These are phyloP conservation scores for Yamadazyma phyllophila DNA, from an alignment of 805 yeast genomes.

Conservation along the genomic window DNA sequence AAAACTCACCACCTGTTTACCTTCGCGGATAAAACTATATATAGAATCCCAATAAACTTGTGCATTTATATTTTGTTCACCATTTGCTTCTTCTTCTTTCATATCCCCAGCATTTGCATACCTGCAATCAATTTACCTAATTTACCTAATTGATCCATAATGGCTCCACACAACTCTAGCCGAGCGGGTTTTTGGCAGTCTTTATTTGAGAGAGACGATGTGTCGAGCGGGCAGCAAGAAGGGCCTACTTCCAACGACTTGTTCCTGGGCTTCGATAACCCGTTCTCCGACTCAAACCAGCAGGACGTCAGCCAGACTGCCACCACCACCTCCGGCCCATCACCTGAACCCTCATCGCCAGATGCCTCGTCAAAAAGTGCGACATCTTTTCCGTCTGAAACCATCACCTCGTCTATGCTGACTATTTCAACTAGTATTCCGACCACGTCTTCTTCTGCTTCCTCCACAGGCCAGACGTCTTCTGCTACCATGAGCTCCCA, in stretches of 20 bases:
- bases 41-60: neutral
- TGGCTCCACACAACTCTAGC: too few species aligned
- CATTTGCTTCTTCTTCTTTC: neutral
- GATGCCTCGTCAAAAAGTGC: constrained; percentile 5
- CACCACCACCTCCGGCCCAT: neutral
- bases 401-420: constrained; percentile 4
- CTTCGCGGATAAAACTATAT: neutral
- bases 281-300: too few species aligned
- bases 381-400: neutral
- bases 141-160: too few species aligned
- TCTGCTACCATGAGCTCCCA: neutral
- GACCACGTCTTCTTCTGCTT: neutral
- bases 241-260: too few species aligned
- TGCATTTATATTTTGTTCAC: too few species aligned
- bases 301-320: too few species aligned
- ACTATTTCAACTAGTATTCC: neutral
- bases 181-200: too few species aligned
- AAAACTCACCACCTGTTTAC: neutral
- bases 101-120: neutral
- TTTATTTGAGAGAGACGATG: too few species aligned
- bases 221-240: too few species aligned
- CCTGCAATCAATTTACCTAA: too few species aligned
- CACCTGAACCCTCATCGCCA: constrained; percentile 2
- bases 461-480: neutral
- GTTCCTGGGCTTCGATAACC: too few species aligned